Percentiles rank a stretch among this genome's conserved stretches.
phyloP scores from a whole-genome alignment of 345 rosid genomes.

The Populus nigra region DNA sequence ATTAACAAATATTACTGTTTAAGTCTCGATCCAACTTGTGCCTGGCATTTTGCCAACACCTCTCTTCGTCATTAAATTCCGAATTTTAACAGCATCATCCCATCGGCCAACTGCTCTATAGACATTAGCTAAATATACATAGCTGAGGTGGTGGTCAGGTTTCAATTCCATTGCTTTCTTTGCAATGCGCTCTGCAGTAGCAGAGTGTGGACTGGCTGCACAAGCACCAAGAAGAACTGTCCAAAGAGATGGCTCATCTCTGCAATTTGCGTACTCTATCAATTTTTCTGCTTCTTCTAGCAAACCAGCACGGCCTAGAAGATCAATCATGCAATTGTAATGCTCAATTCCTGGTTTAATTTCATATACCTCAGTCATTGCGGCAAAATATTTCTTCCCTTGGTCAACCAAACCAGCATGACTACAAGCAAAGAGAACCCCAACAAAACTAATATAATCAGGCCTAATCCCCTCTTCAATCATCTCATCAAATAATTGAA shows the following conservation, averaged over 20 bases:
- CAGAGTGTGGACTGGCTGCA: slow-evolving; percentile 43
- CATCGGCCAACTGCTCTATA: slow-evolving; percentile 71
- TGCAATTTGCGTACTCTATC: slow-evolving; percentile 58
- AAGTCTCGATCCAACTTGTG: slow-evolving; percentile 47
- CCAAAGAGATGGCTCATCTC: slow-evolving; percentile 75
- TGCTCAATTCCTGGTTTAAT: slow-evolving; percentile 78
- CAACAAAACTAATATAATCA: slow-evolving; percentile 72
- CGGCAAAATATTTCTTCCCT: slow-evolving; percentile 55
- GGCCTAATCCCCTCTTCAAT: slow-evolving; percentile 53
- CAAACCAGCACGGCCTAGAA: slow-evolving; percentile 82
- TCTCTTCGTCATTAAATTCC: slow-evolving; percentile 64
- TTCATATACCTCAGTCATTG: slow-evolving; percentile 48
- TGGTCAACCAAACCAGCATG: slow-evolving; percentile 69
- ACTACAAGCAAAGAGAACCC: slow-evolving; percentile 83
- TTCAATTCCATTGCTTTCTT: slow-evolving; percentile 63
- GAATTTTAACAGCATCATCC: slow-evolving; percentile 67
- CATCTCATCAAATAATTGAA: slow-evolving; percentile 60
- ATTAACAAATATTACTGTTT: not conserved
- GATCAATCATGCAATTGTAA: slow-evolving; percentile 87
- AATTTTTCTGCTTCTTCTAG: slow-evolving; percentile 75
- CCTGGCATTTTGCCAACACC: slow-evolving; percentile 64
- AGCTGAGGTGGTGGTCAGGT: slow-evolving; percentile 73
- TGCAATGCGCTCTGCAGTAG: slow-evolving; percentile 71
- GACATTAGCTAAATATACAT: slow-evolving; percentile 69
- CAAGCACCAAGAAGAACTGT: slow-evolving; percentile 87